Percentiles rank a stretch among this genome's conserved stretches.
Evolutionary conservation across 768 basidiomycete species (phyloP).

Genomic region (Mrakia blollopis): DNA sequence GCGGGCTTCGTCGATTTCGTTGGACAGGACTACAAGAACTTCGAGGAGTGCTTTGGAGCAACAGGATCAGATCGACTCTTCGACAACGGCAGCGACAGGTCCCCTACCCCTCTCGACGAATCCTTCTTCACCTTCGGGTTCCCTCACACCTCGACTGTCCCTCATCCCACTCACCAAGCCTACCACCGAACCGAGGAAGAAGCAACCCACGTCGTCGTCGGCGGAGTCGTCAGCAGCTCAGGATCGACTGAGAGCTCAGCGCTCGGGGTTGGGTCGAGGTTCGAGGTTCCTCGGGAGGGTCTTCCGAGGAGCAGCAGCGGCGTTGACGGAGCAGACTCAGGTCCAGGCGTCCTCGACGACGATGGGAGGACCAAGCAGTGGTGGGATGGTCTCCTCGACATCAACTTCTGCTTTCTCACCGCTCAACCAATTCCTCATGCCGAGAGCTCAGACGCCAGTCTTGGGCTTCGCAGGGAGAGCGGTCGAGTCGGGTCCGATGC

Average conservation of each 20-base stretch:
- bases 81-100: neutral
- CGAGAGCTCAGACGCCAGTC: neutral
- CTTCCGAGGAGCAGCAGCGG: slow-evolving; percentile 16
- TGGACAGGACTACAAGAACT: neutral
- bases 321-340: neutral
- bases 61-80: neutral
- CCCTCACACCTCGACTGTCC: neutral
- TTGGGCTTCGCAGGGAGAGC: neutral
- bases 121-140: neutral
- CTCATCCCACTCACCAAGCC: neutral
- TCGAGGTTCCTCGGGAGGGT: slow-evolving; percentile 18
- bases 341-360: too few species aligned
- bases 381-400: neutral
- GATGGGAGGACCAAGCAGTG: neutral
- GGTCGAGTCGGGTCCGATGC: neutral
- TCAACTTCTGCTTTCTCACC: neutral
- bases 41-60: neutral
- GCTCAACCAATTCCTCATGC: neutral
- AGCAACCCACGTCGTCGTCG: neutral
- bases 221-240: neutral
- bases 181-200: neutral
- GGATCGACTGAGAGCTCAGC: neutral
- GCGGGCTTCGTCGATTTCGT: slow-evolving; percentile 23
- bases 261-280: slow-evolving; percentile 21
- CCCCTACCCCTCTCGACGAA: neutral